Base-by-base conservation (phyloP, 1,284 basidiomycete species). In the Sporisorium exsertum region DNA sequence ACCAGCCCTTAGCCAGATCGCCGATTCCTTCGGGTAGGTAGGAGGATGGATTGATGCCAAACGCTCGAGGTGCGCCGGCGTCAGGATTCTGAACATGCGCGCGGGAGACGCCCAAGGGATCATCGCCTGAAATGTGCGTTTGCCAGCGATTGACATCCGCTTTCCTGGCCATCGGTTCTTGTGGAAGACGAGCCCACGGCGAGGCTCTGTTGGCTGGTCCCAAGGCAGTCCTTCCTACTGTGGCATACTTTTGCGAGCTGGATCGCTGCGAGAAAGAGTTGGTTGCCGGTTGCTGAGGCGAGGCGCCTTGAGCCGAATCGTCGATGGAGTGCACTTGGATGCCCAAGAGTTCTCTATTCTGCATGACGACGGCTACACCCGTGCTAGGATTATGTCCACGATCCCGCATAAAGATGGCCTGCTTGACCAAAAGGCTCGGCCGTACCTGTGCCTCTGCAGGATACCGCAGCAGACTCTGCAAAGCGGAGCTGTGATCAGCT, bases 1-100 rank as follows among this genome's bases (percentile, higher is more conserved):
- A 83, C 55, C 81, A 66, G 43, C 79, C 79, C 40, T 74, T 71
- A 29, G 81, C 80, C 22, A 81, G 35, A 35, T 83, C 79, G 49
- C 68, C 71, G 24, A 83, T 64, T 22, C 73, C 78, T 51, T 77
- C 78, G 3, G 80, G 78, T 7, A 81, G 58, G 42, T 76, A 77
- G 0, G 71, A 63, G 0, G 78, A 63, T 16, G 75, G 63, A 37
- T 72, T 62, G 62, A 72, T 65, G 49, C 69, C 73, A 52, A 72
- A 72, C 1, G 73, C 45, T 53, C 65, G 52, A 29, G 51, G 47
- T 5, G 55, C 56, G 26, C 58, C 55, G 8, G 43, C 22, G 35
- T 57, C 58, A n/a, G 16, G 32, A 29, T 12, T 65, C 22, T 29
- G 47, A 3, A 22, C 46, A 22, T 58, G 42, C 22, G n/a, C 45